Conservation (phyloP, 169 alveolate genomes). For the Plasmodium yoelii region DNA sequence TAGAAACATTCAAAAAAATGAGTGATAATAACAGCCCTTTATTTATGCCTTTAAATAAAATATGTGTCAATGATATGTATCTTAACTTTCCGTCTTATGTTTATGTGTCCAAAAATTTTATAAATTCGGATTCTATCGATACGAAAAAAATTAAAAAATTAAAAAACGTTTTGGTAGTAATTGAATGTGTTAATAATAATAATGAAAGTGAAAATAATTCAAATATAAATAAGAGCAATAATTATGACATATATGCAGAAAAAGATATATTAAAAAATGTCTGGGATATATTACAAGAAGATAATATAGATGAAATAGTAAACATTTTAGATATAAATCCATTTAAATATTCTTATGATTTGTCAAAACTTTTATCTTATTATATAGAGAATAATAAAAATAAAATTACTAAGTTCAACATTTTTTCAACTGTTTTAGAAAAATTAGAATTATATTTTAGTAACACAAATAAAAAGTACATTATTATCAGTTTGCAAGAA, state of each 20-base stretch:
- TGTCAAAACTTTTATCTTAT: conserved; percentile 38
- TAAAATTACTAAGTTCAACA: conserved; percentile 13
- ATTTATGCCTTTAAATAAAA: conserved; percentile 65
- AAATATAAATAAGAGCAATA: conserved; percentile 13
- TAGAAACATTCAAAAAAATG: conserved; percentile 17
- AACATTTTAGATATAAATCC: conserved; percentile 70
- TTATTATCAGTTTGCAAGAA: conserved; percentile 69
- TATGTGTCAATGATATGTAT: conserved; percentile 64
- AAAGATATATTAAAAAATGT: conserved; percentile 53
- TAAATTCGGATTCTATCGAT: conserved; percentile 45
- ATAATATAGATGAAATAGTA: conserved; percentile 51
- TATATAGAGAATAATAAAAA: conserved; percentile 36
- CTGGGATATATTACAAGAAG: conserved; percentile 54
- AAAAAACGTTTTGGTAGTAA: conserved; percentile 59
- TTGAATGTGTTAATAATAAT: conserved; percentile 53
- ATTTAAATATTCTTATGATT: conserved; percentile 66
- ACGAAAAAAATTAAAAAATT: conserved; percentile 63
- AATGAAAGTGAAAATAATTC: not conserved
- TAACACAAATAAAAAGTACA: conserved; percentile 61
- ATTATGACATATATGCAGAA: conserved; percentile 69
- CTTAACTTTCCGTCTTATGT: conserved; percentile 75
- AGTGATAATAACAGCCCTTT: conserved; percentile 19
- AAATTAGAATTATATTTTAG: conserved; percentile 66
- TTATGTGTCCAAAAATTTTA: conserved; percentile 75
- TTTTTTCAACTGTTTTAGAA: conserved; percentile 31